phyloP scores from a whole-genome alignment of 1,284 basidiomycete genomes.

The Singerocomus inundabilis region DNA sequence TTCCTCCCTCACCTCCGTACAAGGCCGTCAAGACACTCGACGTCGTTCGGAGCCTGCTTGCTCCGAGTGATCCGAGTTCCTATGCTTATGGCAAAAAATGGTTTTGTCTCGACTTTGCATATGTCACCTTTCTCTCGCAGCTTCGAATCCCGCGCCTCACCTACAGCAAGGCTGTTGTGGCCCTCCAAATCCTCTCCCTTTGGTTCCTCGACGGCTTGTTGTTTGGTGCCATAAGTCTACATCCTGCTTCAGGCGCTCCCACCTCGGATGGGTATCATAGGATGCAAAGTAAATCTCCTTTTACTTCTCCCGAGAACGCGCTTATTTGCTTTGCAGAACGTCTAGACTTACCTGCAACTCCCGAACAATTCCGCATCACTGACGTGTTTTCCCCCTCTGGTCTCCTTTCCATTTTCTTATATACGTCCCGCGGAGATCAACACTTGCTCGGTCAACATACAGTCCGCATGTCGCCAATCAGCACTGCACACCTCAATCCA shows the following conservation, averaged over 20 bases:
- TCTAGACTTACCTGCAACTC: conserved; percentile 42
- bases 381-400: conserved; percentile 50
- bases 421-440: conserved; percentile 37
- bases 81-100: conserved; percentile 61
- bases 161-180: conserved; percentile 60
- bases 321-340: conserved; percentile 29
- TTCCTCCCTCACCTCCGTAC: conserved; percentile 5
- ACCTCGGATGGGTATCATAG: conserved; percentile 21
- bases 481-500: conserved; percentile 83
- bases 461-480: conserved; percentile 85
- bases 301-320: neutral
- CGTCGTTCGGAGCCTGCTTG: conserved; percentile 51
- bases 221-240: conserved; percentile 66
- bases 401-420: conserved; percentile 40
- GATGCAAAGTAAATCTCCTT: conserved; percentile 31
- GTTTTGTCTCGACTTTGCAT: conserved; percentile 65
- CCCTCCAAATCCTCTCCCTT: conserved; percentile 56
- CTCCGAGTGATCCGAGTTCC: conserved; percentile 38
- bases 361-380: conserved; percentile 43
- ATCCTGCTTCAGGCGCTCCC: conserved; percentile 33
- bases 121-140: conserved; percentile 56
- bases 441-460: conserved; percentile 89
- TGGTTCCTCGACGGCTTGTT: conserved; percentile 66
- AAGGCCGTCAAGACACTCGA: conserved; percentile 58
- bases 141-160: conserved; percentile 78